Conservation (phyloP, 495 filamentous ascomycete genomes). For the Xylaria sp. region DNA sequence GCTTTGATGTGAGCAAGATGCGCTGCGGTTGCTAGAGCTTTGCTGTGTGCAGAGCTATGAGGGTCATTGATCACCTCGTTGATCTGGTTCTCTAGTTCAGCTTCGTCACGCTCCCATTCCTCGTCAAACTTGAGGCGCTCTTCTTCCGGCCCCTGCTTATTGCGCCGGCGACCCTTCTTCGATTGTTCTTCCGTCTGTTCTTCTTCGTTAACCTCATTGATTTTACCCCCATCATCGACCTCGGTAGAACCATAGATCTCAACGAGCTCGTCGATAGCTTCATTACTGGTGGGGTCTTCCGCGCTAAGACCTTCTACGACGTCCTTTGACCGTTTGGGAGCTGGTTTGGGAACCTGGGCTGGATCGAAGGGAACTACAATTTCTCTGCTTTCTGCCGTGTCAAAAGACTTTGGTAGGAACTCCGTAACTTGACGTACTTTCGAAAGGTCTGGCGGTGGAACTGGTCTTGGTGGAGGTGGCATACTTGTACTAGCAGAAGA, state of each 20-base stretch:
- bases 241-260: slow-evolving; percentile 29
- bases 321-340: slow-evolving; percentile 32
- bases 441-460: slow-evolving; percentile 37
- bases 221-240: slow-evolving; percentile 19
- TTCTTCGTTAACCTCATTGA: slow-evolving; percentile 21
- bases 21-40: slow-evolving; percentile 50
- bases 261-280: slow-evolving; percentile 44
- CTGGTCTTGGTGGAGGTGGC: slow-evolving; percentile 33
- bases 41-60: slow-evolving; percentile 52
- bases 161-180: slow-evolving; percentile 30
- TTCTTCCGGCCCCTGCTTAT: slow-evolving; percentile 32
- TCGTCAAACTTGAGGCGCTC: slow-evolving; percentile 46
- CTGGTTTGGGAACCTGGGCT: slow-evolving; percentile 30
- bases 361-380: slow-evolving; percentile 39
- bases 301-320: slow-evolving; percentile 43
- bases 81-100: slow-evolving; percentile 58
- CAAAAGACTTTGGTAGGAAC: slow-evolving; percentile 39
- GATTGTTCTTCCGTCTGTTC: slow-evolving; percentile 33
- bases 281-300: slow-evolving; percentile 40
- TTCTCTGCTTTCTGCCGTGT: slow-evolving; percentile 35
- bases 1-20: slow-evolving; percentile 46
- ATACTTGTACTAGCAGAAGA: slow-evolving; percentile 28
- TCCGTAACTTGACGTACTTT: slow-evolving; percentile 39
- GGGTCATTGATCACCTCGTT: slow-evolving; percentile 55
- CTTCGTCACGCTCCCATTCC: slow-evolving; percentile 58